Conservation (phyloP, 768 basidiomycete species). For the Tricholoma hemisulphureum region DNA sequence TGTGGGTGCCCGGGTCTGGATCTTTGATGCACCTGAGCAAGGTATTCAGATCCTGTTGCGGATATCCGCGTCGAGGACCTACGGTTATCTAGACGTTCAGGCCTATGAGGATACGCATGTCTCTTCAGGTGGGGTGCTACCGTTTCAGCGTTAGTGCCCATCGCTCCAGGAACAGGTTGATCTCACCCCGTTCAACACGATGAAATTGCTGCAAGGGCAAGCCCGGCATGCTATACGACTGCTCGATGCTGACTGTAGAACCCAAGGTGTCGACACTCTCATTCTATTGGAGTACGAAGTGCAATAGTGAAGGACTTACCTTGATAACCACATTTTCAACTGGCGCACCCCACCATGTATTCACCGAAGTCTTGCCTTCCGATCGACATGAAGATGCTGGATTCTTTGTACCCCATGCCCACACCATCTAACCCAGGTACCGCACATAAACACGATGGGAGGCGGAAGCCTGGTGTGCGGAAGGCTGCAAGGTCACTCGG, state of each 20-base stretch:
- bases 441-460: not conserved
- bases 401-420: not conserved
- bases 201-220: not conserved
- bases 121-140: not conserved
- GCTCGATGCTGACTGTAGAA: not conserved
- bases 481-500: not conserved
- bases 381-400: not conserved
- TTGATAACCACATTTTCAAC: not conserved
- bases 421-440: not conserved
- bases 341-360: not conserved
- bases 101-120: not conserved
- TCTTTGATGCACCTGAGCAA: not conserved
- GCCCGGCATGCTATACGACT: not conserved
- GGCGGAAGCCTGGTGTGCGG: not conserved
- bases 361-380: not conserved
- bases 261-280: not conserved
- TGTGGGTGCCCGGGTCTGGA: not conserved
- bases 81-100: not conserved
- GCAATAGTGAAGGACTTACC: not conserved
- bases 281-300: not conserved
- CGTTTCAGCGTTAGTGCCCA: not conserved
- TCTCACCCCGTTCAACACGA: not conserved
- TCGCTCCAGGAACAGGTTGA: not conserved
- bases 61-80: not conserved
- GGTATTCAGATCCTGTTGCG: not conserved